phyloP scores from a whole-genome alignment of 2,329 filamentous ascomycete genomes.

The Dactylella cylindrospora region DNA sequence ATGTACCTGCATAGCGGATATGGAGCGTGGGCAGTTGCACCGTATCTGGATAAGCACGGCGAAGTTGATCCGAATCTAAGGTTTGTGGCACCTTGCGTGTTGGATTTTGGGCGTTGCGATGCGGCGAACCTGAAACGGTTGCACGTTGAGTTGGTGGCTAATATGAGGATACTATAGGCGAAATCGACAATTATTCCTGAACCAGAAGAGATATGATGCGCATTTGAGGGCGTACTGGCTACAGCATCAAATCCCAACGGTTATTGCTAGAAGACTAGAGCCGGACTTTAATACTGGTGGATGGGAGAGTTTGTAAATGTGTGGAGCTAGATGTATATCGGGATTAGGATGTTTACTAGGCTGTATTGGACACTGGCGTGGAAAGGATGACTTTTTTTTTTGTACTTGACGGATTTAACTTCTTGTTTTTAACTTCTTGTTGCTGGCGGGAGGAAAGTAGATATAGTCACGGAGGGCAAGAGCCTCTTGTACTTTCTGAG shows the following conservation, averaged over 20 bases:
- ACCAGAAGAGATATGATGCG: constrained; percentile 89
- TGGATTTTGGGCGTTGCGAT: constrained; percentile 10
- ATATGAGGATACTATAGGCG: constrained; percentile 56
- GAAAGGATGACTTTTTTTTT: too few species aligned
- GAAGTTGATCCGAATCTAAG: constrained; percentile 87
- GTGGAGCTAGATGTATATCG: neutral
- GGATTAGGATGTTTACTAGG: neutral
- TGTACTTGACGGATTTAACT: too few species aligned
- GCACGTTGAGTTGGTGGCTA: constrained; percentile 4
- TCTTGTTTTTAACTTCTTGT: neutral
- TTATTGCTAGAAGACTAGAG: constrained; percentile 86
- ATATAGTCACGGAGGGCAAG: too few species aligned
- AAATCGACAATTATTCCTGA: constrained; percentile 84
- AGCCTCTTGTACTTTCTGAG: too few species aligned
- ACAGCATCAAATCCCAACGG: constrained; percentile 79
- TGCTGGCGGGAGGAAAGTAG: neutral
- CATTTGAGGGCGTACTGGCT: constrained; percentile 84
- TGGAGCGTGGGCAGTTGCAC: constrained; percentile 82
- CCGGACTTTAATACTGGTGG: constrained; percentile 95
- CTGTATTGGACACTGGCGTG: too few species aligned
- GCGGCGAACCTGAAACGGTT: constrained; percentile 1
- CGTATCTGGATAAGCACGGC: constrained; percentile 93
- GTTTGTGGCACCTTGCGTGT: constrained; percentile 31
- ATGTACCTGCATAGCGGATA: constrained; percentile 80
- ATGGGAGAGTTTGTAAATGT: constrained; percentile 75